Conservation (phyloP, 2,329 filamentous ascomycete species). For the Aspergillus persii region DNA sequence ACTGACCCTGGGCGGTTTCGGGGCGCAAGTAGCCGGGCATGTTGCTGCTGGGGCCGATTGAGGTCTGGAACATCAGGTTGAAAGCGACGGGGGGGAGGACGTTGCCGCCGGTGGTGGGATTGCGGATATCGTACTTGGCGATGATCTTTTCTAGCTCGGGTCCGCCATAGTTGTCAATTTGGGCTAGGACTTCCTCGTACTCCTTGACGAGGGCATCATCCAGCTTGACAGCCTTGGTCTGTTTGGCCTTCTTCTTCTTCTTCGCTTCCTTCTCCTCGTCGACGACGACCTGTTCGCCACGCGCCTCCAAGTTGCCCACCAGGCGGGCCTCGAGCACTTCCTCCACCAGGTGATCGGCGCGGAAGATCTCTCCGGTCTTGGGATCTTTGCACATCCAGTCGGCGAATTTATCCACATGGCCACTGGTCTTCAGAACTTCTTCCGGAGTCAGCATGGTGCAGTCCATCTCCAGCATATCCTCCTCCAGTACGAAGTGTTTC, state of each 20-base stretch:
- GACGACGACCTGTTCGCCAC: constrained; percentile 67
- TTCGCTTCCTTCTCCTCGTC: constrained; percentile 78
- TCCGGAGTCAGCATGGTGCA: constrained; percentile 92
- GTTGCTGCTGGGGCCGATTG: constrained; percentile 89
- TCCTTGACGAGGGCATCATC: constrained; percentile 83
- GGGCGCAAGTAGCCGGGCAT: constrained; percentile 81
- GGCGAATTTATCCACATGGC: constrained; percentile 96
- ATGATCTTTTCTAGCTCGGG: constrained; percentile 84
- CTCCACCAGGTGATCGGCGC: constrained; percentile 95
- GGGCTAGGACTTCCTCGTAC: constrained; percentile 87
- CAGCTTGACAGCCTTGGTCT: constrained; percentile 75
- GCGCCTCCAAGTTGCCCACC: constrained; percentile 88
- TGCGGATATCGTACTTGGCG: constrained; percentile 85
- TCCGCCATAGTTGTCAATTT: constrained; percentile 93
- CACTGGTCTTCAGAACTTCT: constrained; percentile 90
- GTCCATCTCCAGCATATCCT: constrained; percentile 94
- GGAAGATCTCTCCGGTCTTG: constrained; percentile 93
- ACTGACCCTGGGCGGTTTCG: constrained; percentile 97
- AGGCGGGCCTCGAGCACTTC: constrained; percentile 83
- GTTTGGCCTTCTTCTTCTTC: constrained; percentile 83
- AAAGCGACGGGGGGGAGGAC: constrained; percentile 82
- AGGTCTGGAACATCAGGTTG: constrained; percentile 98
- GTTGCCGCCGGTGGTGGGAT: constrained; percentile 74
- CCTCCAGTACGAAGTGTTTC: constrained; percentile 89
- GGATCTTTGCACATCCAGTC: constrained; percentile 99